Base-by-base conservation (phyloP, 306 rosid species). In the Prosopis cineraria region DNA sequence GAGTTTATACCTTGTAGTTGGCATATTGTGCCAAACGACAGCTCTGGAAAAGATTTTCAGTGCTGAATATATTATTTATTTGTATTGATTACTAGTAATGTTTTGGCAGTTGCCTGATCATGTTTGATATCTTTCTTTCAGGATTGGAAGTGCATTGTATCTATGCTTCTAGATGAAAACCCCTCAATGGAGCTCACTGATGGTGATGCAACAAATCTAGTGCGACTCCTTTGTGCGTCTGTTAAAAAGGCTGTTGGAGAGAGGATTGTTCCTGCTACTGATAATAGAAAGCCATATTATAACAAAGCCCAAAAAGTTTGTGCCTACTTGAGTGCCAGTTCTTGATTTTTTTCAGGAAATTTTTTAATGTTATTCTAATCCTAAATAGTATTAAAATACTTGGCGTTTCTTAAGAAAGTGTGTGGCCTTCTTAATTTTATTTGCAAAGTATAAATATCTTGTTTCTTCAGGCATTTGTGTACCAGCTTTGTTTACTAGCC, bases 161-260 rank as follows among this genome's bases (percentile, higher is more conserved):
- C 97, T 74, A 85, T 92, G 93, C 97, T 95, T 78, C 91, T 95
- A 27, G 91, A 92, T 71, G 98, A 89, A 72, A 92, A 89, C 81
- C 85, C 94, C 72, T 78, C 78, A 52, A 70, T 83, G 68, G 98
- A 89, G 81, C 94, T 93, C 71, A 88, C 93, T 70, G 98, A 95
- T 66, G 93, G 85, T 79, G 92, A 90, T 91, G 93, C 95, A 56
- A 89, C 97, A 74, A 95, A 95, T 86, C 87, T 95, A 85, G 98
- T 95, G 72, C 93, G 97, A 13, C 97, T 95, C 63, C 97, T 95
- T 75, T 84, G 91, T 86, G 90, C 93, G 60, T 95, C 98, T 74
- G 97, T 92, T 80, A 90, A 88, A 79, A 95, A 92, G 88, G 98
- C 98, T 58, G 92, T 91, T 59, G 98, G 98, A 79, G 97, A 92